phyloP scores from a whole-genome alignment of 2,329 filamentous ascomycete species.

The Penicillium palitans region DNA sequence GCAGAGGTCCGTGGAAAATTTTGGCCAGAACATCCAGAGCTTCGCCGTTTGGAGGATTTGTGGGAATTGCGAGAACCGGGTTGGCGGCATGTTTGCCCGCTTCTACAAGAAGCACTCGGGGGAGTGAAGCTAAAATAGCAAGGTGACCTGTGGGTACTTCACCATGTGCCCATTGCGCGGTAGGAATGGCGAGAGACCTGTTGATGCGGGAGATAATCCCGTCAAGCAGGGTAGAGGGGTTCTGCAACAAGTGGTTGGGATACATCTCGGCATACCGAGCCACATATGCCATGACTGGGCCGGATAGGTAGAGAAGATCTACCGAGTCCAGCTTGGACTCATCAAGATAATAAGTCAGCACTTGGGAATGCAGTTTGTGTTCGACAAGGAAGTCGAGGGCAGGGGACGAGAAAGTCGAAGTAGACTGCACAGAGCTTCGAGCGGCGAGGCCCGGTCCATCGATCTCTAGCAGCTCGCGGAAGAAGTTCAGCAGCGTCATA shows the following conservation, averaged over 20 bases:
- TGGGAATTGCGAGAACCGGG: slow-evolving; percentile 53
- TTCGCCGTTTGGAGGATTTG: slow-evolving; percentile 54
- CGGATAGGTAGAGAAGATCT: slow-evolving; percentile 55
- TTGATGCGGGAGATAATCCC: slow-evolving; percentile 51
- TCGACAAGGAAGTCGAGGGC: slow-evolving; percentile 55
- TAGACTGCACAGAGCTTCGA: slow-evolving; percentile 33
- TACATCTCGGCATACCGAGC: slow-evolving; percentile 57
- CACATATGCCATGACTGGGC: slow-evolving; percentile 58
- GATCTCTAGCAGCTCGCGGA: slow-evolving; percentile 53
- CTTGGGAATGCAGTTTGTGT: slow-evolving; percentile 52
- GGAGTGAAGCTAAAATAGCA: slow-evolving; percentile 58
- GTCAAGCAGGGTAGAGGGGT: slow-evolving; percentile 41
- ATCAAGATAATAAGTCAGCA: slow-evolving; percentile 55
- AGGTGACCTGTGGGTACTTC: slow-evolving; percentile 58
- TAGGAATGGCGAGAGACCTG: slow-evolving; percentile 47
- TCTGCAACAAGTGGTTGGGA: slow-evolving; percentile 55
- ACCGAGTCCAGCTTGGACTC: slow-evolving; percentile 51
- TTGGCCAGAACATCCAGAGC: slow-evolving; percentile 56
- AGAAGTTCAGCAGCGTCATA: slow-evolving; percentile 60
- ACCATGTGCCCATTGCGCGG: slow-evolving; percentile 53
- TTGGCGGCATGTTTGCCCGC: slow-evolving; percentile 40
- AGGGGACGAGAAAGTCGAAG: slow-evolving; percentile 42
- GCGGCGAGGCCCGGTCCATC: slow-evolving; percentile 39
- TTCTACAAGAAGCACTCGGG: slow-evolving; percentile 54
- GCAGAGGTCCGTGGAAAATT: slow-evolving; percentile 56